These are phyloP conservation scores for Eutypella sp. DNA, from an alignment of 2,329 filamentous ascomycete genomes.

Conservation along the genomic window DNA sequence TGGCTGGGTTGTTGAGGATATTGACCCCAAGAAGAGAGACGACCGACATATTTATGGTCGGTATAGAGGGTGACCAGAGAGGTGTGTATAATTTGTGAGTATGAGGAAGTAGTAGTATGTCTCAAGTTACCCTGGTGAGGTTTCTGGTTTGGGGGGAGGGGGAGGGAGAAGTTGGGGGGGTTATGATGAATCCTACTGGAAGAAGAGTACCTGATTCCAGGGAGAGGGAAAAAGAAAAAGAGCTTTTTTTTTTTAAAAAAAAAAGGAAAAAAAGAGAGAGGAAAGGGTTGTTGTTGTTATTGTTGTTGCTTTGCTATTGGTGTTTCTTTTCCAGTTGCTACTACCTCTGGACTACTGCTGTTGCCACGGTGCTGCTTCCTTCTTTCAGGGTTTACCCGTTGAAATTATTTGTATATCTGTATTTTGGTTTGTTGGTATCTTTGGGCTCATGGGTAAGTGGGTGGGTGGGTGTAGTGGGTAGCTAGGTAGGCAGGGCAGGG, in stretches of 20 bases:
- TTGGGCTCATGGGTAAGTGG: too few relatives aligned
- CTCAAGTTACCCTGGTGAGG: background rate
- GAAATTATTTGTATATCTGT: background rate
- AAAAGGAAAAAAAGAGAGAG: background rate
- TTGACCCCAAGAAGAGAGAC: constrained; percentile 94
- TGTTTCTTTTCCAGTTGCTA: too few relatives aligned
- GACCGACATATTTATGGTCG: constrained; percentile 70
- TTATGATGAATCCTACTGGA: too few relatives aligned
- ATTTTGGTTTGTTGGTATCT: background rate
- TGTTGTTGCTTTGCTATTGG: background rate
- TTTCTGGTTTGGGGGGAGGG: background rate
- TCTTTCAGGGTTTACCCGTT: too few relatives aligned
- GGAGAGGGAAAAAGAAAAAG: background rate
- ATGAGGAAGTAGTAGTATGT: background rate
- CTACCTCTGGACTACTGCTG: too few relatives aligned
- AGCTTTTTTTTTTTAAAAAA: too few relatives aligned
- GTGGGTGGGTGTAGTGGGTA: too few relatives aligned
- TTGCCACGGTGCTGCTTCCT: too few relatives aligned
- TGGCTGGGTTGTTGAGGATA: constrained; percentile 94
- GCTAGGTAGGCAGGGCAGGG: background rate
- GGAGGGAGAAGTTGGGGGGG: background rate
- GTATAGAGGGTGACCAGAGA: constrained; percentile 2
- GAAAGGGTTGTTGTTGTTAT: background rate
- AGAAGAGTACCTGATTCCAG: background rate
- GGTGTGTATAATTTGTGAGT: background rate